These are phyloP conservation scores for Ottelia alismoides DNA, from an alignment of 106 monocot species.

Conservation along the genomic window DNA sequence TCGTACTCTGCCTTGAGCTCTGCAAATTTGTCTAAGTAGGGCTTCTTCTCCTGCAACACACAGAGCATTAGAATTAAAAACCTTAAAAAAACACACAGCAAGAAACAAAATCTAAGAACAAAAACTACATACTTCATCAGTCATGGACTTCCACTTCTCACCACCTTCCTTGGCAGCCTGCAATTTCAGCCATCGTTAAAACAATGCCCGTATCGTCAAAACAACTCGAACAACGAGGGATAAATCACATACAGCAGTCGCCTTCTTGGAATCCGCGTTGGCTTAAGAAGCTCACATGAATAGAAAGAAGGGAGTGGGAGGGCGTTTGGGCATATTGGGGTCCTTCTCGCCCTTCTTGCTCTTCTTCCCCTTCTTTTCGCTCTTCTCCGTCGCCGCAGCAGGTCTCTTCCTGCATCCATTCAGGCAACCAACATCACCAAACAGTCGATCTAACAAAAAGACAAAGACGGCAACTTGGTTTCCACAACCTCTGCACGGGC, in stretches of 20 bases:
- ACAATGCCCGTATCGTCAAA: neutral
- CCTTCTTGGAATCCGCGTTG: too few species aligned
- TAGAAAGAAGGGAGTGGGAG: too few species aligned
- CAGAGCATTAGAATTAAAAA: neutral
- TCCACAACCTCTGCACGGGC: constrained; percentile 22
- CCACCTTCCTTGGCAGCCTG: too few species aligned
- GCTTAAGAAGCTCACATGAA: too few species aligned
- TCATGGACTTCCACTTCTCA: constrained; percentile 77
- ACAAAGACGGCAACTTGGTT: neutral
- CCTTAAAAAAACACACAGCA: too few species aligned
- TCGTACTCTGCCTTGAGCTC: constrained; percentile 52
- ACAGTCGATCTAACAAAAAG: too few species aligned
- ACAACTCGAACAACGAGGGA: neutral
- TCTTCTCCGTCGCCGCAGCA: constrained; percentile 27
- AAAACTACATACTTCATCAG: constrained; percentile 52
- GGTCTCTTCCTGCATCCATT: constrained; percentile 36
- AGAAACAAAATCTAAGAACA: too few species aligned
- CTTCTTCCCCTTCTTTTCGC: too few species aligned
- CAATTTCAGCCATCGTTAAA: constrained; percentile 56
- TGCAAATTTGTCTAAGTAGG: constrained; percentile 44
- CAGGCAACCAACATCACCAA: too few species aligned
- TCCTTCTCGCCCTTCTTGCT: too few species aligned
- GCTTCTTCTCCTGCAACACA: constrained; percentile 69
- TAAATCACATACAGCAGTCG: constrained; percentile 79
- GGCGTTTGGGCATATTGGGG: constrained; percentile 54